A percentile compares a stretch with the other conserved stretches of the same genome.
These are phyloP conservation scores for Aphanoascus verrucosus DNA, from an alignment of 2,329 filamentous ascomycete genomes.

Conservation along the genomic window DNA sequence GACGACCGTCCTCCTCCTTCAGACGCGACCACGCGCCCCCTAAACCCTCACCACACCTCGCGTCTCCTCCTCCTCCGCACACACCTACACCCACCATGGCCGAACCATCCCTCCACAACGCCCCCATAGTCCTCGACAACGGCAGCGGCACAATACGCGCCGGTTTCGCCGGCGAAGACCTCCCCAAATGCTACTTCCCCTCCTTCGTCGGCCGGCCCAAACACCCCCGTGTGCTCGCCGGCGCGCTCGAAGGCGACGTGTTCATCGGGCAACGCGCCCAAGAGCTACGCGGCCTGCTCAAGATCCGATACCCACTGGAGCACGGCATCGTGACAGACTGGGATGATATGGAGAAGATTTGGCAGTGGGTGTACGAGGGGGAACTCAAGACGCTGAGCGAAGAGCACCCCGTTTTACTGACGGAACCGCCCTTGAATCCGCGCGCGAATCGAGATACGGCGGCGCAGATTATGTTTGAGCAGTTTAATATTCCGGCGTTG, in stretches of 20 bases:
- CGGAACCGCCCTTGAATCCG: conserved; percentile 90
- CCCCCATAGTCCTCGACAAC: conserved; percentile 97
- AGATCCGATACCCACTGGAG: conserved; percentile 91
- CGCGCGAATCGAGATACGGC: conserved; percentile 91
- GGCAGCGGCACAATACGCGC: conserved; percentile 95
- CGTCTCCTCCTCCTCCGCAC: conserved; percentile 4
- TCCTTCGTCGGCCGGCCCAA: conserved; percentile 96
- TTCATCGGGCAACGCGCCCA: conserved; percentile 92
- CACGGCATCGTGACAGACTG: conserved; percentile 98
- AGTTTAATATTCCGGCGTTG: conserved; percentile 92
- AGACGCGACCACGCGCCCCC: background rate
- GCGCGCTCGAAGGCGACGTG: conserved; percentile 87
- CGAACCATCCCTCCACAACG: conserved; percentile 73
- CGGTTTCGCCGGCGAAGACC: conserved; percentile 89
- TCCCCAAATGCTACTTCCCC: conserved; percentile 93
- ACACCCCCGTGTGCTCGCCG: conserved; percentile 88
- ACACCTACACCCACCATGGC: conserved; percentile 38
- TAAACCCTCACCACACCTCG: background rate
- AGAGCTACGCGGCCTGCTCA: conserved; percentile 81
- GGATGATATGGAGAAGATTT: conserved; percentile 99
- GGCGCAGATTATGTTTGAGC: conserved; percentile 96
- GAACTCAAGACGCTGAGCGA: conserved; percentile 94
- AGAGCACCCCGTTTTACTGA: conserved; percentile 95
- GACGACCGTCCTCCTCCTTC: background rate
- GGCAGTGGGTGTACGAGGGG: conserved; percentile 94